phyloP scores from a whole-genome alignment of 2,329 filamentous ascomycete genomes.

The Neonectria punicea region DNA sequence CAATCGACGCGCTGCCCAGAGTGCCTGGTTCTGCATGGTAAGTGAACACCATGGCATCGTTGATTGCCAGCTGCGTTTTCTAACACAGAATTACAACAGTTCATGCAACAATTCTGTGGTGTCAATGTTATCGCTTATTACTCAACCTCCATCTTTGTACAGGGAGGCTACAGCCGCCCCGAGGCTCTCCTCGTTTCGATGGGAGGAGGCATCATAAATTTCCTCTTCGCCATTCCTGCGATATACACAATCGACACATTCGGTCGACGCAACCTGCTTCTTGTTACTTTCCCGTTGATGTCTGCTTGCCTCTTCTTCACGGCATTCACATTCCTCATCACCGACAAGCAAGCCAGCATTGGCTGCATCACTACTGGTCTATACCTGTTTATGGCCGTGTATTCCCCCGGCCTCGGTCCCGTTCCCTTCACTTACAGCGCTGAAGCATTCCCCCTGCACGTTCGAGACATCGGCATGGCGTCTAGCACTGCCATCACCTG shows the following conservation, averaged over 20 bases:
- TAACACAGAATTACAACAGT: neutral
- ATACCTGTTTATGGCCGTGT: constrained; percentile 71
- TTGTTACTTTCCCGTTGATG: constrained; percentile 74
- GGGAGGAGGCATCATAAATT: constrained; percentile 66
- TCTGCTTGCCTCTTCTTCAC: constrained; percentile 61
- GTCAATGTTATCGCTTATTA: constrained; percentile 64
- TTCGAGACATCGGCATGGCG: constrained; percentile 70
- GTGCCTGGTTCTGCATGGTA: neutral
- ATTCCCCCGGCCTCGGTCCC: constrained; percentile 65
- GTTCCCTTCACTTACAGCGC: constrained; percentile 69
- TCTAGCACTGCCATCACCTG: constrained; percentile 68
- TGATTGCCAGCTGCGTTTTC: neutral
- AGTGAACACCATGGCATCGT: neutral
- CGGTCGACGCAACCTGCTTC: constrained; percentile 67
- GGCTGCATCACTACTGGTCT: constrained; percentile 68
- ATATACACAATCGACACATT: constrained; percentile 73
- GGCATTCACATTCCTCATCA: neutral
- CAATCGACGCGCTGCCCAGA: constrained; percentile 66
- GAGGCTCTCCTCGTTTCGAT: constrained; percentile 55
- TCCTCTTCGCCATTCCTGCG: constrained; percentile 71
- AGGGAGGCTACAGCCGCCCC: constrained; percentile 53
- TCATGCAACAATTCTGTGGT: neutral
- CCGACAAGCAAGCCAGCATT: constrained; percentile 52
- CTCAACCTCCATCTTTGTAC: constrained; percentile 56
- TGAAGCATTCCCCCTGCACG: constrained; percentile 69